phyloP scores from a whole-genome alignment of 352 stramenopile species.

The Phytopythium litorale region DNA sequence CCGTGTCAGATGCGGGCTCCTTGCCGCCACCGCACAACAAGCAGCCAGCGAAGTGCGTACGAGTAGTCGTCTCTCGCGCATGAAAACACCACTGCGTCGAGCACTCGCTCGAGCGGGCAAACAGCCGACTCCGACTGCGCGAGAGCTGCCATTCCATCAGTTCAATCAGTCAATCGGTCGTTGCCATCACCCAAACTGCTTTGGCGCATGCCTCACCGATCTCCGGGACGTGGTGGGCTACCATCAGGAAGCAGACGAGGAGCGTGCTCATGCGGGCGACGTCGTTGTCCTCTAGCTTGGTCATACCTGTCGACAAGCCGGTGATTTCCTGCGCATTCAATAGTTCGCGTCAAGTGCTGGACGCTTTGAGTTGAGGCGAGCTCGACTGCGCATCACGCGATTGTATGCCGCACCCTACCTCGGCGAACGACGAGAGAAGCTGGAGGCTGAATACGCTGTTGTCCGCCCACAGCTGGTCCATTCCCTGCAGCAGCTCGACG shows the following conservation, averaged over 20 bases:
- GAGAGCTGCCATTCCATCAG: neutral
- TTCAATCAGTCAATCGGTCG: neutral
- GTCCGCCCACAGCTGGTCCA: slow-evolving; percentile 52
- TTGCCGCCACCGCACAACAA: neutral
- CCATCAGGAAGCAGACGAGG: slow-evolving; percentile 52
- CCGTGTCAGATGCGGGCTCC: neutral
- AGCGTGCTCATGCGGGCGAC: slow-evolving; percentile 38
- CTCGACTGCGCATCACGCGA: neutral
- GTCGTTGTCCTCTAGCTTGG: slow-evolving; percentile 15
- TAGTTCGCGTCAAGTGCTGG: neutral
- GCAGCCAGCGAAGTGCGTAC: neutral
- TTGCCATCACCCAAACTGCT: neutral
- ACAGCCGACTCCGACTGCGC: neutral
- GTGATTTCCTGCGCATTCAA: slow-evolving; percentile 37
- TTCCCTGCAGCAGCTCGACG: slow-evolving; percentile 36
- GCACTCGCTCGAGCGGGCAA: slow-evolving; percentile 2
- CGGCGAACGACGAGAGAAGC: slow-evolving; percentile 52
- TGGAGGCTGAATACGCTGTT: slow-evolving; percentile 74
- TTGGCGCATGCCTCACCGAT: slow-evolving; percentile 25
- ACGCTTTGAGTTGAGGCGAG: neutral
- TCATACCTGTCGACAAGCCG: slow-evolving; percentile 20
- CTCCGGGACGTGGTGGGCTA: slow-evolving; percentile 39
- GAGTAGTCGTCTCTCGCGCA: neutral
- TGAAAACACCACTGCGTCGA: neutral
- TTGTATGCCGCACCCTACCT: slow-evolving; percentile 20